Percentiles rank a stretch among this genome's conserved stretches.
Conservation (phyloP, 2,329 filamentous ascomycete species). For the Volutella citrinella region DNA sequence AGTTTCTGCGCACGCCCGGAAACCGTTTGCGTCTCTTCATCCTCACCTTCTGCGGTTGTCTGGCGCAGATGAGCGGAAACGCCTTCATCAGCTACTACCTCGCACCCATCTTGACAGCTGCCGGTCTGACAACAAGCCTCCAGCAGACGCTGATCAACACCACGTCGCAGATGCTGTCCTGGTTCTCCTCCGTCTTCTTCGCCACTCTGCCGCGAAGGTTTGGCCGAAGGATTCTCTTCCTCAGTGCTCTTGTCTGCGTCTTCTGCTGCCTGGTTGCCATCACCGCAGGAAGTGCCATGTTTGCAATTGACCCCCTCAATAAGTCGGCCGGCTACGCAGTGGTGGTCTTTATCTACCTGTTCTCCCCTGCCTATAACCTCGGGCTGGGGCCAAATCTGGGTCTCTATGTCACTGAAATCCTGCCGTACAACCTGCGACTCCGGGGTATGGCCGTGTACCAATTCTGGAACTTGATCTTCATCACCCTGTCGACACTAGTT, state of each 20-base stretch:
- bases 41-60: constrained; percentile 1
- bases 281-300: constrained; percentile 13
- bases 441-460: constrained; percentile 2
- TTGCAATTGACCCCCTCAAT: constrained; percentile 11
- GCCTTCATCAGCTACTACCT: constrained; percentile 38
- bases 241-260: constrained; percentile 15
- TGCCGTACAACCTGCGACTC: constrained; percentile 28
- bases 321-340: constrained; percentile 20
- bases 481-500: not conserved
- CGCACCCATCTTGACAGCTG: constrained; percentile 25
- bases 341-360: constrained; percentile 33
- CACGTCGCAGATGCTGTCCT: constrained; percentile 13
- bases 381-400: constrained; percentile 11
- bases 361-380: constrained; percentile 19
- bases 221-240: constrained; percentile 21
- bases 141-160: constrained; percentile 35
- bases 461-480: not conserved
- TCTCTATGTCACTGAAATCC: constrained; percentile 31
- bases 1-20: constrained; percentile 3
- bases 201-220: constrained; percentile 9
- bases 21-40: constrained; percentile 5
- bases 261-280: constrained; percentile 11
- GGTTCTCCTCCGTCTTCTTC: constrained; percentile 13
- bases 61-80: constrained; percentile 18
- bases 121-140: constrained; percentile 30